Conservation (phyloP, 2,329 filamentous ascomycete genomes). For the Pyrenophora graminea region DNA sequence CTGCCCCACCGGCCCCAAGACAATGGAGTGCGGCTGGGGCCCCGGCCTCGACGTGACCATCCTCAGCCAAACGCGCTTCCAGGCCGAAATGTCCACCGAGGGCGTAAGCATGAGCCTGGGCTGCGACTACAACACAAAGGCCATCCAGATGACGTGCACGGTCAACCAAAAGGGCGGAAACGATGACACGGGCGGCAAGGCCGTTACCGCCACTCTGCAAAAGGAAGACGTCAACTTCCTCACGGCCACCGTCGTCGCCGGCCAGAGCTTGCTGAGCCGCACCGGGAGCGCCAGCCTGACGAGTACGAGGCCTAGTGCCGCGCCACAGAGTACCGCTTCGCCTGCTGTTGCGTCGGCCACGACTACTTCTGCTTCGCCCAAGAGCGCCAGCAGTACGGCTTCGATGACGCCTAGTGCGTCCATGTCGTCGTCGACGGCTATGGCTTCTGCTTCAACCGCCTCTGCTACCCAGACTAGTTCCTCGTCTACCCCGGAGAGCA, state of each 20-base stretch:
- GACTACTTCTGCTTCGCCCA: background rate
- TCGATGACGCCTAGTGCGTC: conserved; percentile 3
- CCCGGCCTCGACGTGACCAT: conserved; percentile 24
- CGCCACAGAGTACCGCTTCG: conserved; percentile 8
- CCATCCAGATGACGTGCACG: conserved; percentile 30
- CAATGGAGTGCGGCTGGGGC: conserved; percentile 34
- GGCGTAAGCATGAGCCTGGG: conserved; percentile 29
- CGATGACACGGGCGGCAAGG: conserved; percentile 7
- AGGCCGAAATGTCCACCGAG: conserved; percentile 22
- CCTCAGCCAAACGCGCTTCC: conserved; percentile 27
- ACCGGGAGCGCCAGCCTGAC: conserved; percentile 1
- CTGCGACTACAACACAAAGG: conserved; percentile 31
- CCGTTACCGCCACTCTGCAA: conserved; percentile 22
- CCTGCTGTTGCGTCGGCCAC: background rate
- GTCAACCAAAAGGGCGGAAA: conserved; percentile 27
- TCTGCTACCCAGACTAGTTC: conserved; percentile 10
- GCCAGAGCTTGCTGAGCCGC: conserved; percentile 27
- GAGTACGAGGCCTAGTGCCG: conserved; percentile 10
- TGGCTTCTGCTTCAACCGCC: conserved; percentile 2
- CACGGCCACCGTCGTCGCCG: conserved; percentile 29
- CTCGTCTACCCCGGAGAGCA: conserved; percentile 20
- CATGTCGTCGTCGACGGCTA: background rate
- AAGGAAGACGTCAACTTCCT: conserved; percentile 26
- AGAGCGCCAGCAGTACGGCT: conserved; percentile 2
- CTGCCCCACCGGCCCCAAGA: conserved; percentile 26